Evolutionary conservation across 176 grass and related monocot genomes (phyloP).

Genomic region (Avena sativa): DNA sequence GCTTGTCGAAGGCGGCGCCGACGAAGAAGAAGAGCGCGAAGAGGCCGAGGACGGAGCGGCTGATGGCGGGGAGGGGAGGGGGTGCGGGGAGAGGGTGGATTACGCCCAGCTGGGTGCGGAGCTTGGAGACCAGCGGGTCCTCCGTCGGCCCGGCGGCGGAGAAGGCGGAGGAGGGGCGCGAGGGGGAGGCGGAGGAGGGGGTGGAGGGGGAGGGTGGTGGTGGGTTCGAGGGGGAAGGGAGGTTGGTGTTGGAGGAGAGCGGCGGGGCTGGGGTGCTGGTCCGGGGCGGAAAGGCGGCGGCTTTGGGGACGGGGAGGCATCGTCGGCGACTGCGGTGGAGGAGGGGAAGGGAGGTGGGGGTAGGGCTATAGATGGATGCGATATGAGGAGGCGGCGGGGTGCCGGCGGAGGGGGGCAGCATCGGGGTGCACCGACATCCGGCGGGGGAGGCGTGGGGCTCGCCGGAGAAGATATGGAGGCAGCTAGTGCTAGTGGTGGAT

Average conservation of each 20-base stretch:
- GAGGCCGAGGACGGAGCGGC: conserved; percentile 68
- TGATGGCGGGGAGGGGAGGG: conserved; percentile 52
- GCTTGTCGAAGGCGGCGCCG: conserved; percentile 85
- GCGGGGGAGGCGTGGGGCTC: conserved; percentile 20
- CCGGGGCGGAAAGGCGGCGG: conserved; percentile 19
- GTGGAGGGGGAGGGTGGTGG: neutral
- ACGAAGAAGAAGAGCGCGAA: conserved; percentile 99
- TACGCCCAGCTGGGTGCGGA: conserved; percentile 88
- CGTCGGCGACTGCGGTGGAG: conserved; percentile 3
- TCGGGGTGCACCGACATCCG: conserved; percentile 60
- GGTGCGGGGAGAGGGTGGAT: conserved; percentile 92
- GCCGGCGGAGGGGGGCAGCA: conserved; percentile 56
- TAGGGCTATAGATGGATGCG: conserved; percentile 12
- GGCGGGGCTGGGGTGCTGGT: neutral
- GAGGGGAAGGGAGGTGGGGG: neutral
- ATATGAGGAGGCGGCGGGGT: conserved; percentile 18
- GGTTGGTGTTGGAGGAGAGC: neutral
- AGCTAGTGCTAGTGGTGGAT: neutral
- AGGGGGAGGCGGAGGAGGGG: neutral
- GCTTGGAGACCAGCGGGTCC: conserved; percentile 91
- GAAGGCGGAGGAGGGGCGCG: conserved; percentile 40
- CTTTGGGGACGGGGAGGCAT: conserved; percentile 15
- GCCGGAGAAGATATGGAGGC: conserved; percentile 18
- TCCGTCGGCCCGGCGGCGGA: conserved; percentile 1
- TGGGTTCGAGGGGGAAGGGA: neutral